Evolutionary conservation across 192 early-diverging fungal genomes (phyloP), one percentile per base, ranked within the genome.

Genomic region (Gamsiella multidivaricata): DNA sequence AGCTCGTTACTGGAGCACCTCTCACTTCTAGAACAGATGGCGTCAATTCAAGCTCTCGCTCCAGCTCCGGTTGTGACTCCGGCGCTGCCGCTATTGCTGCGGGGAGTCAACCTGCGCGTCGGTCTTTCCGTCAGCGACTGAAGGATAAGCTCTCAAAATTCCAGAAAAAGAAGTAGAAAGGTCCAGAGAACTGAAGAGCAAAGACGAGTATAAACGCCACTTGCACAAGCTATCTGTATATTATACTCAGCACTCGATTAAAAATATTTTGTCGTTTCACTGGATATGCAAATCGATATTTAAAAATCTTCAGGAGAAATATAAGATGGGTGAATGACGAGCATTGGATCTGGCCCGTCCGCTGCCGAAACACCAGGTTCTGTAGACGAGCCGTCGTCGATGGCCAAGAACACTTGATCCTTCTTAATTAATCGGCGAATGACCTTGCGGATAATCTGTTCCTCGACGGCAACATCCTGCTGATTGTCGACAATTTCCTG

Each of bases 241-340:
- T n/a, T n/a, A n/a, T n/a, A n/a, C n/a, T n/a, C n/a, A n/a, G n/a
- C n/a, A n/a, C n/a, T n/a, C n/a, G n/a, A n/a, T n/a, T n/a, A n/a
- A n/a, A n/a, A n/a, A n/a, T n/a, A n/a, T n/a, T n/a, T n/a, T n/a
- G n/a, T n/a, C n/a, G n/a, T 31, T 54, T 54, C 31, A 5, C 29
- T 29, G 5, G 10, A 22, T 29, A 23, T 49, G 7, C 46, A 49
- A 22, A 15, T 8, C 28, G 10, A n/a, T 12, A 11, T 45, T 58
- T 78, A 78, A 17, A 78, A 22, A 14, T 78, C 74, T 23, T 78
- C 74, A 23, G 65, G 61, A 53, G 74, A 61, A 45, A 78, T 78
- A 49, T 78, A 78, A 18, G 59, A 64, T n/a, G 74, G 74, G 26
- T 78, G 74, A 43, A 78, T 62, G n/a, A 78, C 74, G 11, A 78